Conservation (phyloP, 257 asterid genomes). For the Paraleonurus japonicus region DNA sequence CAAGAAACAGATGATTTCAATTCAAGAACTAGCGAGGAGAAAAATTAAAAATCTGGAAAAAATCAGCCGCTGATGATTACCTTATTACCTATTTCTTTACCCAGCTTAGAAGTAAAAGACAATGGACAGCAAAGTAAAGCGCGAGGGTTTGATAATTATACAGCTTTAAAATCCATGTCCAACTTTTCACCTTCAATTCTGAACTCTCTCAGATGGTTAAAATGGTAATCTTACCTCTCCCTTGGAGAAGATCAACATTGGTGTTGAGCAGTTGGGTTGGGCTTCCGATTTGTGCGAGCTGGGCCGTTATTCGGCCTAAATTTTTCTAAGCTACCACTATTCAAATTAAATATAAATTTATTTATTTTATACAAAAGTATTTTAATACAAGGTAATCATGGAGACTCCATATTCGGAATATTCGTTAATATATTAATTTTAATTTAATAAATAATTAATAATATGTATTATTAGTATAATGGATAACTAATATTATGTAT, state of each 20-base stretch:
- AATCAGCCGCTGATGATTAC: constrained; percentile 9
- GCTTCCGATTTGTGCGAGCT: constrained; percentile 11
- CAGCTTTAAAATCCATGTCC: constrained; percentile 3
- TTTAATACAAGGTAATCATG: too few species aligned
- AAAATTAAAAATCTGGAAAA: constrained; percentile 10
- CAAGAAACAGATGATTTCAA: neutral
- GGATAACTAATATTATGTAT: too few species aligned
- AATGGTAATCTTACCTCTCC: constrained; percentile 8
- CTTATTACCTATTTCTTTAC: constrained; percentile 8
- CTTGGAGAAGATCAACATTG: neutral
- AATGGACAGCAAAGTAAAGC: constrained; percentile 18
- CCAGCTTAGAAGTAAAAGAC: constrained; percentile 6
- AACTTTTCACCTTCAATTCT: constrained; percentile 11
- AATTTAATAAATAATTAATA: too few species aligned
- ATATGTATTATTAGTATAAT: too few species aligned
- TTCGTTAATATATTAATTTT: too few species aligned
- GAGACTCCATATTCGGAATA: too few species aligned
- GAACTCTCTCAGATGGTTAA: constrained; percentile 18
- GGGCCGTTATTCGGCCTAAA: too few species aligned
- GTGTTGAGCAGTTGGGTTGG: constrained; percentile 10
- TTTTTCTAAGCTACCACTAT: too few species aligned
- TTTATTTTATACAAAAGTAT: too few species aligned
- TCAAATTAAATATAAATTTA: too few species aligned
- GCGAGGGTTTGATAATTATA: constrained; percentile 26
- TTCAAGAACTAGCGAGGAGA: neutral